A percentile compares a stretch with the other conserved stretches of the same genome.
Conservation (phyloP, 2,329 filamentous ascomycete species). For the Colletotrichum agaves region DNA sequence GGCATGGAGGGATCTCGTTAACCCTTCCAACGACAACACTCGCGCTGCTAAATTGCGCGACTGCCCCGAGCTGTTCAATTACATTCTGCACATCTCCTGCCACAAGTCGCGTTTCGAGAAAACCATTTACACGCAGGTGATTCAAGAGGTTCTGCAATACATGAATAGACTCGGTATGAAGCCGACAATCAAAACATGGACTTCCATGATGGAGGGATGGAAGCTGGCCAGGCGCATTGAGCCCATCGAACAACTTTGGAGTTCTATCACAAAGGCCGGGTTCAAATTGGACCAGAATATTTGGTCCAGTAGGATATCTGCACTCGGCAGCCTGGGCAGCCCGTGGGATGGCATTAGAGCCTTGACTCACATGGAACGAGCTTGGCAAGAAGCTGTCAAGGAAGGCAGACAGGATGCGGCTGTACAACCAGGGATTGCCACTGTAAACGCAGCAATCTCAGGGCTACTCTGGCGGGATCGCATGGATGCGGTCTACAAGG, state of each 20-base stretch:
- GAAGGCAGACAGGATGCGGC: conserved; percentile 46
- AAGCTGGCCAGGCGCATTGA: conserved; percentile 66
- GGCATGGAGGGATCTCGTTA: conserved; percentile 47
- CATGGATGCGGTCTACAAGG: conserved; percentile 58
- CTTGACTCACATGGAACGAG: conserved; percentile 71
- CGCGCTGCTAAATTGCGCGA: conserved; percentile 45
- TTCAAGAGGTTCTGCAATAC: conserved; percentile 48
- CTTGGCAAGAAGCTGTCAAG: conserved; percentile 62
- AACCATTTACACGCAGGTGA: conserved; percentile 15
- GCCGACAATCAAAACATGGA: conserved; percentile 75
- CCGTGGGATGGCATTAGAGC: conserved; percentile 68
- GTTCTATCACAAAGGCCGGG: conserved; percentile 66
- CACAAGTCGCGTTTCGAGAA: conserved; percentile 22
- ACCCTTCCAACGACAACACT: conserved; percentile 40
- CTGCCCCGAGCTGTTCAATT: conserved; percentile 51
- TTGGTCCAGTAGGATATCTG: conserved; percentile 78
- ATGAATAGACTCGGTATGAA: conserved; percentile 61
- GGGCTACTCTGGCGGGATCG: conserved; percentile 66
- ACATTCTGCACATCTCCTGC: conserved; percentile 54
- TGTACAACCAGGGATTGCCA: conserved; percentile 69
- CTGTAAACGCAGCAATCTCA: conserved; percentile 77
- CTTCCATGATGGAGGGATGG: conserved; percentile 78
- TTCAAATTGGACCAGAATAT: conserved; percentile 70
- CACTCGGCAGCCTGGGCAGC: conserved; percentile 67
- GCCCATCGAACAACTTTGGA: conserved; percentile 76